A percentile compares a stretch with the other conserved stretches of the same genome.
Evolutionary conservation across 768 basidiomycete species (phyloP).

Genomic region (Leccinum imitatum): DNA sequence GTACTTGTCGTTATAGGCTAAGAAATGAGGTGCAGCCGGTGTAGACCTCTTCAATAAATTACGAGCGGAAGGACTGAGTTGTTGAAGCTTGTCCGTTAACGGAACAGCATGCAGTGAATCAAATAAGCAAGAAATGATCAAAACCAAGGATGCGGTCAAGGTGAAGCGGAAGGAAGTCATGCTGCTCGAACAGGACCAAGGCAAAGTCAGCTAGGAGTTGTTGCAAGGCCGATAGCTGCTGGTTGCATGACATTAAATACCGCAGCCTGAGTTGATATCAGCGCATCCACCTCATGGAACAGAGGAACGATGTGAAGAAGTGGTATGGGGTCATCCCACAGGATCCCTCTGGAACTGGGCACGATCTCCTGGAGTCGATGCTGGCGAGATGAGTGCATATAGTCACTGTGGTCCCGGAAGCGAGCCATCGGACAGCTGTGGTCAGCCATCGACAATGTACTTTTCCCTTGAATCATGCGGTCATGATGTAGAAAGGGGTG

Average conservation of each 20-base stretch:
- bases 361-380: background rate
- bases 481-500: background rate
- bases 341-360: background rate
- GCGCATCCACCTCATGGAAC: constrained; percentile 5
- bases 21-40: constrained; percentile 49
- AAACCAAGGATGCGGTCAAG: constrained; percentile 2
- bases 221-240: background rate
- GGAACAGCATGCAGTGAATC: constrained; percentile 14
- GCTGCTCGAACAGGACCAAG: background rate
- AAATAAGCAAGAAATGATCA: constrained; percentile 8
- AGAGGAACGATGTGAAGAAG: constrained; percentile 7
- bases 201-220: background rate
- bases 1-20: constrained; percentile 42
- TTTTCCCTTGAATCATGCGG: background rate
- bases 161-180: constrained; percentile 18
- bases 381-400: background rate
- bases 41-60: constrained; percentile 21
- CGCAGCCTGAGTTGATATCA: background rate
- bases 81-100: constrained; percentile 23
- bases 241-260: constrained; percentile 20
- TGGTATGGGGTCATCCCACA: background rate
- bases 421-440: background rate
- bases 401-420: constrained; percentile 7
- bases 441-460: background rate
- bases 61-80: constrained; percentile 23